Evolutionary conservation across 257 asterid species (phyloP), one percentile per base, ranked within the genome.

Genomic region (Buddleja alternifolia): DNA sequence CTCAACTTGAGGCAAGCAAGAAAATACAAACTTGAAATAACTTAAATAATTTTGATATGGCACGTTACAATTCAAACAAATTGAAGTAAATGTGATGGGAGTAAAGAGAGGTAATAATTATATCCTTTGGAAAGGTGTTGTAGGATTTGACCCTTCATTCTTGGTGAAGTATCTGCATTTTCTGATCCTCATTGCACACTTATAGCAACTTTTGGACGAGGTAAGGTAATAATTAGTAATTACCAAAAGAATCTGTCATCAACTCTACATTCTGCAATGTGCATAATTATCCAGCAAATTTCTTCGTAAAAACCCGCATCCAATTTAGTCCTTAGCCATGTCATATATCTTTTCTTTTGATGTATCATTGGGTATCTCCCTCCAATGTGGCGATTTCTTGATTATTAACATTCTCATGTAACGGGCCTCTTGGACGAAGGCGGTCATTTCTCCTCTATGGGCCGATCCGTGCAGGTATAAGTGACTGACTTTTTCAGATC

Each of bases 201-300:
- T 51, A 32, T 1, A 51, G 32, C 58, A 51, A 10, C 58, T 20
- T 51, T 36, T 51, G 58, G 25, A 51, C 15, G n/a, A 51, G 58
- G 24, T n/a, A n/a, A n/a, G n/a, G n/a, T n/a, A n/a, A n/a, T n/a
- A n/a, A n/a, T n/a, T n/a, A n/a, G n/a, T 51, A 51, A 21, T 51
- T 51, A 51, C 58, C 58, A 23, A 51, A 51, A 51, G 58, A 36
- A 51, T 51, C 36, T 2, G 34, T 51, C 58, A 51, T 51, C 58
- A 51, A 20, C 58, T 51, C 58, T 7, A 51, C n/a, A n/a, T n/a
- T n/a, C n/a, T n/a, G n/a, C 58, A 51, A 51, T 51, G 15, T 51
- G 58, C 58, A 51, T 51, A 21, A 51, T 51, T 51, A 51, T 51
- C 58, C 58, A 51, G n/a, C 34, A 51, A 51, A 51, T 51, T 51